Percentiles rank a stretch among this genome's conserved stretches.
Evolutionary conservation across 2,329 filamentous ascomycete species (phyloP).

Genomic region (Diaporthe batatas): DNA sequence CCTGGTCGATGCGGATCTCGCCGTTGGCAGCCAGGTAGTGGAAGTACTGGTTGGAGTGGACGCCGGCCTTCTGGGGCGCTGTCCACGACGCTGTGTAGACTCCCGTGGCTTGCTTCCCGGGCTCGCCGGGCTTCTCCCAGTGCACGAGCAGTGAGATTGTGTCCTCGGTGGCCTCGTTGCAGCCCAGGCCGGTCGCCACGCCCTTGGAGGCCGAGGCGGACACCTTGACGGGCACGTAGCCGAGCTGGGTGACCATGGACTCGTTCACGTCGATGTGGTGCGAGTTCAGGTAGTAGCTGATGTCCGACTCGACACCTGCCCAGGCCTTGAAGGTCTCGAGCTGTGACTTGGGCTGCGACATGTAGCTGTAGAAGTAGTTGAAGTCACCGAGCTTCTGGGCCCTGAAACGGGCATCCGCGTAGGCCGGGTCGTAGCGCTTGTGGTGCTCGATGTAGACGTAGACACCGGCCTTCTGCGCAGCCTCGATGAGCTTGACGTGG

Average conservation of each 20-base stretch:
- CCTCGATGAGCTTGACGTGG: constrained; percentile 81
- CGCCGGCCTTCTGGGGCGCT: constrained; percentile 89
- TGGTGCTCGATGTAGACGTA: constrained; percentile 97
- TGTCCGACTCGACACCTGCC: constrained; percentile 92
- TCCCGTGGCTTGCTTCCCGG: constrained; percentile 80
- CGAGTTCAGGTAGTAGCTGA: constrained; percentile 95
- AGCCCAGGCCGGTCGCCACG: constrained; percentile 83
- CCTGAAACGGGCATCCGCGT: constrained; percentile 86
- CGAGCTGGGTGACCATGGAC: constrained; percentile 82
- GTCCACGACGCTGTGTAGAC: constrained; percentile 97
- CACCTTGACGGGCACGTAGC: constrained; percentile 83
- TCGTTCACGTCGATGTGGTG: constrained; percentile 95
- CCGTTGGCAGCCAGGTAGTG: constrained; percentile 90
- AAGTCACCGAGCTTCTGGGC: constrained; percentile 87
- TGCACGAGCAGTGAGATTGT: constrained; percentile 92
- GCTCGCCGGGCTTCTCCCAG: constrained; percentile 81
- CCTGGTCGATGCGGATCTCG: constrained; percentile 91
- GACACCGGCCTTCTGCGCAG: constrained; percentile 79
- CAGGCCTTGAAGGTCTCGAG: constrained; percentile 95
- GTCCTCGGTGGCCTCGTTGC: constrained; percentile 85
- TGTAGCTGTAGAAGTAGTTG: constrained; percentile 99
- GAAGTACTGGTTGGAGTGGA: constrained; percentile 98
- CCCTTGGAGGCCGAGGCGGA: constrained; percentile 83
- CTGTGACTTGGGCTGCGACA: constrained; percentile 92
- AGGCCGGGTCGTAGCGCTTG: constrained; percentile 95